Conservation (phyloP, 352 stramenopile species). For the Globisporangium orthogonon region DNA sequence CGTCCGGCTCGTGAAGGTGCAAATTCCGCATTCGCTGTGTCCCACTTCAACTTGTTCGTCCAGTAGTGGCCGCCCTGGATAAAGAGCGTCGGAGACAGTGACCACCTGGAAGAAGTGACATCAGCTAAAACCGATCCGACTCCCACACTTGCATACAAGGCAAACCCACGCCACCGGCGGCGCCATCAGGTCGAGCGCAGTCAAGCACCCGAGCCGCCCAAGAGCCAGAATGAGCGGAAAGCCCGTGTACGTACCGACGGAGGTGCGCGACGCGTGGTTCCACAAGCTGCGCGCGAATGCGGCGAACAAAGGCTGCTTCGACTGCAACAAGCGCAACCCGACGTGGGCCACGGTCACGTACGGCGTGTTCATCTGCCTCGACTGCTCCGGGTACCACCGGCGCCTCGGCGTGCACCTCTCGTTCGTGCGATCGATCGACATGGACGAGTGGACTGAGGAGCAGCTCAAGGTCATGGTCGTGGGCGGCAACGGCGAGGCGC, state of each 20-base stretch:
- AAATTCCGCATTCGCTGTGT: no score
- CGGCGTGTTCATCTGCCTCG: slow-evolving; percentile 95
- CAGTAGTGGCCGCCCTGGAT: no score
- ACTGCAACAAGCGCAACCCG: slow-evolving; percentile 94
- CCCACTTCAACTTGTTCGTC: no score
- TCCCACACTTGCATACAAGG: no score
- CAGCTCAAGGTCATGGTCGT: slow-evolving; percentile 91
- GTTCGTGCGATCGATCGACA: slow-evolving; percentile 94
- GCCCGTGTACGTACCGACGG: slow-evolving; percentile 63
- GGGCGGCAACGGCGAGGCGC: slow-evolving; percentile 90
- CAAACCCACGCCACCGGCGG: neutral
- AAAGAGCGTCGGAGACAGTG: no score
- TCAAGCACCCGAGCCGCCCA: no score
- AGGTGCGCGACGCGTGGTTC: slow-evolving; percentile 81
- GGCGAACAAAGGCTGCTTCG: slow-evolving; percentile 92
- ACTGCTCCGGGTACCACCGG: slow-evolving; percentile 93
- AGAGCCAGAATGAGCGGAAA: slow-evolving; percentile 30
- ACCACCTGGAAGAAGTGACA: no score
- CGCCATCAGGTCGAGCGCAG: neutral
- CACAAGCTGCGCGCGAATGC: slow-evolving; percentile 68
- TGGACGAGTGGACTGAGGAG: slow-evolving; percentile 95
- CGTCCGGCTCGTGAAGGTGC: no score
- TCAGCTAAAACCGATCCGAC: no score
- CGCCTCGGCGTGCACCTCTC: slow-evolving; percentile 91
- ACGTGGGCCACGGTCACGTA: slow-evolving; percentile 94